Evolutionary conservation across 345 rosid species (phyloP).

Genomic region (Turnera subulata): DNA sequence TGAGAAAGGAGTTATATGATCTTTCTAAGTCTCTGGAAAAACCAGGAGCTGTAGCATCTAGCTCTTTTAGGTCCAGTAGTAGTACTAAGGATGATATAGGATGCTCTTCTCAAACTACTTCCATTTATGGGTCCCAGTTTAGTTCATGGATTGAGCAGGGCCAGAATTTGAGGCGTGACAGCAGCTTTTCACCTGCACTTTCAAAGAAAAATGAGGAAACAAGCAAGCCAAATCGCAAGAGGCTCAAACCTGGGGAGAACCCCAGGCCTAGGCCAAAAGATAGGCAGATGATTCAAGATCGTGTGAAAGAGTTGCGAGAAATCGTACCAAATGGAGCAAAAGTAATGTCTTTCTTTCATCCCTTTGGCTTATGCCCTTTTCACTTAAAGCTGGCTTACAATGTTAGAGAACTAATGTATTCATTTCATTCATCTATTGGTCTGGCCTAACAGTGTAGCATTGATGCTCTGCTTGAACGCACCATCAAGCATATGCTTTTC

Average conservation of each 20-base stretch:
- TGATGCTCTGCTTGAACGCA: constrained; percentile 88
- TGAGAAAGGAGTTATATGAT: constrained; percentile 31
- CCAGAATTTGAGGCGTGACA: constrained; percentile 44
- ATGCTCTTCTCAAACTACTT: constrained; percentile 46
- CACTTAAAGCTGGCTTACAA: not conserved
- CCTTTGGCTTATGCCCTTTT: constrained; percentile 1
- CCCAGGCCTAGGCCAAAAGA: constrained; percentile 98
- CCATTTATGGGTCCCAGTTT: constrained; percentile 67
- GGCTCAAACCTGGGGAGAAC: constrained; percentile 89
- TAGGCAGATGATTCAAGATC: constrained; percentile 99
- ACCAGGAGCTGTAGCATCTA: constrained; percentile 34
- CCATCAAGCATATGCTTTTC: constrained; percentile 99
- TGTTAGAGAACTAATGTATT: constrained; percentile 2
- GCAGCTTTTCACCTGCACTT: constrained; percentile 53
- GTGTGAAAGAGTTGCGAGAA: constrained; percentile 95
- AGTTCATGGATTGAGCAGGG: constrained; percentile 85
- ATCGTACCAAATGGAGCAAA: constrained; percentile 93
- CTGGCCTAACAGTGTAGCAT: constrained; percentile 84
- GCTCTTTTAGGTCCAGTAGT: constrained; percentile 39
- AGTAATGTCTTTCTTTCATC: constrained; percentile 38
- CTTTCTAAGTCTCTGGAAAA: constrained; percentile 35
- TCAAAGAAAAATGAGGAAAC: constrained; percentile 65
- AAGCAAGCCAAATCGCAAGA: constrained; percentile 67
- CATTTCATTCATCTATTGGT: constrained; percentile 13
- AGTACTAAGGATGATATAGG: constrained; percentile 42